Conservation (phyloP, 108 stramenopile genomes). For the Nitzschia inconspicua region DNA sequence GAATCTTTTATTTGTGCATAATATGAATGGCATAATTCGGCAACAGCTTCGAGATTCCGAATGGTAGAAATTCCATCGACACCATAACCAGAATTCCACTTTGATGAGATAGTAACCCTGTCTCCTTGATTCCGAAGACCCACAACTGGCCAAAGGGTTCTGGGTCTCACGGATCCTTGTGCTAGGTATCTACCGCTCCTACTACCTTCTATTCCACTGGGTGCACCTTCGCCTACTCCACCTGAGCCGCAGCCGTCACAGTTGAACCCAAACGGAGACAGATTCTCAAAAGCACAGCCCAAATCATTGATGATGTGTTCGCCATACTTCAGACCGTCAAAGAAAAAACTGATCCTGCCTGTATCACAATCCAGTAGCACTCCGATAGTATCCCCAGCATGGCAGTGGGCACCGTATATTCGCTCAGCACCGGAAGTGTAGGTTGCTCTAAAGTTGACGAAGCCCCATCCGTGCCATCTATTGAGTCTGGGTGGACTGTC, state of each 20-base stretch:
- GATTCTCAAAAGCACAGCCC: constrained; percentile 92
- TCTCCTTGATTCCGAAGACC: constrained; percentile 90
- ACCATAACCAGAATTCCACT: constrained; percentile 83
- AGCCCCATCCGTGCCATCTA: constrained; percentile 89
- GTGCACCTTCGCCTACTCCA: constrained; percentile 81
- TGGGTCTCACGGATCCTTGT: constrained; percentile 68
- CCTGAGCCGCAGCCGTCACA: constrained; percentile 84
- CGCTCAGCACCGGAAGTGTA: constrained; percentile 84
- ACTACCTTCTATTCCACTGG: constrained; percentile 73
- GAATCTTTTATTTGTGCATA: constrained; percentile 3
- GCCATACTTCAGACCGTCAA: constrained; percentile 94
- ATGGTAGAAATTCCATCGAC: constrained; percentile 54
- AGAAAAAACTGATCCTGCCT: constrained; percentile 90
- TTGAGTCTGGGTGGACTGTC: constrained; percentile 62
- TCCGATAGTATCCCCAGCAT: constrained; percentile 90
- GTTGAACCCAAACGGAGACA: constrained; percentile 86
- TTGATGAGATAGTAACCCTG: constrained; percentile 82
- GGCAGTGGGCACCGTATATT: constrained; percentile 90
- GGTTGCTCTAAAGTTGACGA: constrained; percentile 92
- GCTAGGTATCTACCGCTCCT: constrained; percentile 63
- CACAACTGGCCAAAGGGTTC: constrained; percentile 91
- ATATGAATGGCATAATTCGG: constrained; percentile 59
- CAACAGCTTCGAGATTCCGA: constrained; percentile 63
- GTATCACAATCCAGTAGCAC: constrained; percentile 94
- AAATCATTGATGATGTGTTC: constrained; percentile 94